Conservation (phyloP, 2,329 filamentous ascomycete species). For the Apiospora rasikravindrae region DNA sequence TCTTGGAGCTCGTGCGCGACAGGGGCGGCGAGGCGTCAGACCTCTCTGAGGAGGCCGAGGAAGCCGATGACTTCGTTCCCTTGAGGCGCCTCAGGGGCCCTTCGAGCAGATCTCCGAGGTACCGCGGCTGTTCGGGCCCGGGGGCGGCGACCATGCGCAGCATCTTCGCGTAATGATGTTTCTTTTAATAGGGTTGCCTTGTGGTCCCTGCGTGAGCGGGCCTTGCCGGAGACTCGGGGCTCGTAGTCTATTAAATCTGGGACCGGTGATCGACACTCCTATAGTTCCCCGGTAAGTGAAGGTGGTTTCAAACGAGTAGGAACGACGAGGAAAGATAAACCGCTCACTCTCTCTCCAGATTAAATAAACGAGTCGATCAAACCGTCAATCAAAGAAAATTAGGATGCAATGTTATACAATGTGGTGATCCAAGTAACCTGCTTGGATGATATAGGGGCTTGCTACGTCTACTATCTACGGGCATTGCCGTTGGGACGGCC, state of each 20-base stretch:
- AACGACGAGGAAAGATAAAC: background rate
- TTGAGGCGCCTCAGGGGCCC: background rate
- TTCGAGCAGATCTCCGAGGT: background rate
- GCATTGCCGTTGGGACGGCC: background rate
- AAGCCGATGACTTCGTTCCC: background rate
- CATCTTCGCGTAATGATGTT: background rate
- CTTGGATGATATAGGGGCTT: background rate
- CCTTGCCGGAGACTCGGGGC: background rate
- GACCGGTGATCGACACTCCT: background rate
- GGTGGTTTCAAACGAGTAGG: background rate
- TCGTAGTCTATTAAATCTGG: background rate
- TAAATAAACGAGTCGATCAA: constrained; percentile 2
- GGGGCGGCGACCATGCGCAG: background rate
- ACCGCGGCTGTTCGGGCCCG: background rate
- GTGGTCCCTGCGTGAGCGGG: background rate
- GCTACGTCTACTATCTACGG: background rate
- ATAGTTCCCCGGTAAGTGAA: background rate
- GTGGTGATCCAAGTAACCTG: background rate
- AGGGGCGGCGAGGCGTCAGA: background rate
- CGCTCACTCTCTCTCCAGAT: background rate
- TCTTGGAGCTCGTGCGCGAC: background rate
- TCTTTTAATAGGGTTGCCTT: background rate
- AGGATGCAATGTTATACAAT: background rate
- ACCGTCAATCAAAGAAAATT: background rate
- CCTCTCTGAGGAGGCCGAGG: background rate